Evolutionary conservation across 257 asterid genomes (phyloP), one percentile per base, ranked within the genome.

Genomic region (Cinchona pubescens): DNA sequence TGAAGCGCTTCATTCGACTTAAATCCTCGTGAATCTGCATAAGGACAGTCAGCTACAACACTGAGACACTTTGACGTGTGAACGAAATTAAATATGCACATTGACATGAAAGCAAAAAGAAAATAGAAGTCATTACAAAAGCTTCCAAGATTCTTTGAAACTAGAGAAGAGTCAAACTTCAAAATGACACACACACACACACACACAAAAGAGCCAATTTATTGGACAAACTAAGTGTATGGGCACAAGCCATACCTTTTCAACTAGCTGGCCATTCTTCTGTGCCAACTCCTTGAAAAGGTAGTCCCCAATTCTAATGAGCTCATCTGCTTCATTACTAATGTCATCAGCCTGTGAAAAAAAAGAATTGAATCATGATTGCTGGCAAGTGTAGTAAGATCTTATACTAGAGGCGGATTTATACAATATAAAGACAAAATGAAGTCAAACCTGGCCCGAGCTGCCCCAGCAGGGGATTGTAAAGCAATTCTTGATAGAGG

Each of bases 401-500:
- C n/a, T n/a, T n/a, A 62, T 35, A 75, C 69, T 35, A 11, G 40
- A 51, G 68, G 46, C 42, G 27, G n/a, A 18, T 11, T 58, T 37
- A 70, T 63, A 68, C 43, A 71, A 35, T 23, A 45, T 23, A 49
- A 76, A 76, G 71, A 67, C 2, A 61, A 16, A 21, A 48, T 19
- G 18, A 19, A 32, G 78, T 59, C 84, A 76, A 67, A 94, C 99
- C 99, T 91, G 97, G 59, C 99, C 60, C 96, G 93, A 34, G 97
- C 99, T 81, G 96, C 89, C 32, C 99, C 99, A 76, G 94, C 99
- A 34, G 99, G 99, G 73, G 98, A 85, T 77, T 85, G 85, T 69
- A 95, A 69, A 64, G 88, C 89, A 63, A 95, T 72, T 79, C 91
- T 82, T 72, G 97, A 81, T 49, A 86, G 86, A 37, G 98, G 99